Base-by-base conservation (phyloP, 2,329 filamentous ascomycete genomes). In the Capronia coronata region DNA sequence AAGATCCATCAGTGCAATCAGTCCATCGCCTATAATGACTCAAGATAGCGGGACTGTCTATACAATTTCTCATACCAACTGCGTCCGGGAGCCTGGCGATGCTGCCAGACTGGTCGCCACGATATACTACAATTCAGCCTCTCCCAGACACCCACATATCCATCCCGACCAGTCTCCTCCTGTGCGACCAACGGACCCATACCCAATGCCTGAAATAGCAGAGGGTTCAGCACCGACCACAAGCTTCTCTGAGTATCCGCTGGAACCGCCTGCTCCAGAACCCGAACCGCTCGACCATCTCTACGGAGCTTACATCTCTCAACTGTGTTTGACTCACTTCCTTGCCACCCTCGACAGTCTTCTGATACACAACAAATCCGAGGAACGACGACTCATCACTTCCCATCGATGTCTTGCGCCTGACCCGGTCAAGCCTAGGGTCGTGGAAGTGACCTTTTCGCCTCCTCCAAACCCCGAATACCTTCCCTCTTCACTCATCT, bases 401-500 rank as follows among this genome's bases (percentile, higher is more conserved):
- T 68, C 67, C 2, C 71, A 72, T 55, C 70, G 72, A 43, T 73
- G 69, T 53, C 66, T 79, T 19, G 71, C 77, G 40, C 59, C 59
- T 4, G 53, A 60, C 37, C 49, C 56, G 6, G 37, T 49, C 39
- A 65, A 65, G 35, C 75, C 74, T 11, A 68, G 74, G 32, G 72
- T 78, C 3, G 72, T 76, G 18, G 75, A 79, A 59, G 68, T 76
- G 39, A 72, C 69, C 1, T 74, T 78, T 58, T 71, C 72, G 2
- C 69, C 76, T 0, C 70, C 75, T 2, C 71, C 69, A 13, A 69
- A 74, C 42, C 69, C 72, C 1, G 63, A 71, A 10, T 74, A 74
- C 43, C 63, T 76, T 6, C 68, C 72, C 2, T 72, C 91, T 14
- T 71, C 75, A 2, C 85, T 89, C 58, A 71, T 94, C 60, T 79